Evolutionary conservation across 2,329 filamentous ascomycete species (phyloP), one percentile per base, ranked within the genome.

Genomic region (Xylaria digitata): DNA sequence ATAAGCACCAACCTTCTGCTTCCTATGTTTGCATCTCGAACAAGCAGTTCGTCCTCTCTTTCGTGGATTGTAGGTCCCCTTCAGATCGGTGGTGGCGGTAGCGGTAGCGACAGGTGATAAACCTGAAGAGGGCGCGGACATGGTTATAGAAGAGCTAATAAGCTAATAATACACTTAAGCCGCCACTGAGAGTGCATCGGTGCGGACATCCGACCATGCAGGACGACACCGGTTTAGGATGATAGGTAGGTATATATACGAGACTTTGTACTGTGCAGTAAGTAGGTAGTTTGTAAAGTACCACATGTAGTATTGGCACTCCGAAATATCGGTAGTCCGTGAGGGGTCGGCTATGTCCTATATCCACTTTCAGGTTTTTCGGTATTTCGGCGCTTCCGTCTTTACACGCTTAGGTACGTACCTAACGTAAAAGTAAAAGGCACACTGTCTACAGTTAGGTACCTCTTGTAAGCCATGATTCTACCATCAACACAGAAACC

Each of bases 1-100:
- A 32, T 21, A 43, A 23, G 7, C 34, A 64, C 75, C 70, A 42
- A 81, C 81, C 73, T 78, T 82, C 69, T 83, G 81, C 67, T 83
- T 83, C 58, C 81, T 76, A 21, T 74, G 79, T 70, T 83, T 83
- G 74, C 81, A 83, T 66, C 81, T 78, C 46, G 81, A 81, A 62
- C 81, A 83, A 8, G 81, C 81, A 1, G 81, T 83, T 40, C 81
- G 76, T 19, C 79, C 80, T 59, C 81, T 78, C 70, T 83, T 83
- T 23, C 80, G 78, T n/a, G 80, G 80, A 66, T 82, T 82, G 42
- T 70, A 66, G 34, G 69, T 21, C 2, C 49, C 64, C 43, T 65
- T 70, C 6, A 23, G 54, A 45, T 71, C 65, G 34, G 34, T 34
- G 32, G 26, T 26, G 26, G 26, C 43, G 40, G 46, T 15, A 43